Percentiles rank a stretch among this genome's conserved stretches.
These are phyloP conservation scores for Protomyces inundatus DNA, from an alignment of 1,139 yeast species.

Conservation along the genomic window DNA sequence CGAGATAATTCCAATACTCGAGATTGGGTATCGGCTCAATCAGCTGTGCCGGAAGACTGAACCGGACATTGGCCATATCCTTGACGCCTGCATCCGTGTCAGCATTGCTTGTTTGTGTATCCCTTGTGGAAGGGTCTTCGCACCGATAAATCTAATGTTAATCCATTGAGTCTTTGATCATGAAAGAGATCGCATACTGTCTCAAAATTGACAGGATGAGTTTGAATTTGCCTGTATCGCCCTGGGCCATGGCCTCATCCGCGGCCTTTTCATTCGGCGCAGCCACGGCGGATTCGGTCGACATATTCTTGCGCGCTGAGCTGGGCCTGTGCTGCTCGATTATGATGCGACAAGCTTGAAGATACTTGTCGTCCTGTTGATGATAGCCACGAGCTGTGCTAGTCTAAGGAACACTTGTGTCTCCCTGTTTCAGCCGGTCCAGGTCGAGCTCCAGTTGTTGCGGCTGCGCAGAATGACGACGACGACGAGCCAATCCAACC, in stretches of 20 bases:
- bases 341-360: background rate
- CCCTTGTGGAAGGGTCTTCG: background rate
- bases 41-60: constrained; percentile 28
- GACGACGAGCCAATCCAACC: too few species aligned
- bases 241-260: constrained; percentile 2
- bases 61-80: constrained; percentile 27
- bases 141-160: constrained; percentile 12
- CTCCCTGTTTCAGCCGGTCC: too few species aligned
- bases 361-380: too few species aligned
- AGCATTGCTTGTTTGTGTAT: background rate
- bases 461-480: too few species aligned
- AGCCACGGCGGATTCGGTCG: background rate
- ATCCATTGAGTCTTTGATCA: background rate
- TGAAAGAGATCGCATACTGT: constrained; percentile 4
- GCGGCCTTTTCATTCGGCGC: background rate
- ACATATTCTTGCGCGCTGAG: background rate
- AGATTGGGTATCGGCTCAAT: constrained; percentile 29
- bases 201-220: constrained; percentile 20
- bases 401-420: too few species aligned
- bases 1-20: constrained; percentile 29
- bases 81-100: constrained; percentile 17
- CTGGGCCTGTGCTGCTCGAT: background rate
- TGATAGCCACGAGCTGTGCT: too few species aligned
- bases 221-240: constrained; percentile 16
- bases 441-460: too few species aligned